Percentiles rank a stretch among this genome's conserved stretches.
These are phyloP conservation scores for Chrysoporthe puriensis DNA, from an alignment of 2,329 filamentous ascomycete genomes.

Conservation along the genomic window DNA sequence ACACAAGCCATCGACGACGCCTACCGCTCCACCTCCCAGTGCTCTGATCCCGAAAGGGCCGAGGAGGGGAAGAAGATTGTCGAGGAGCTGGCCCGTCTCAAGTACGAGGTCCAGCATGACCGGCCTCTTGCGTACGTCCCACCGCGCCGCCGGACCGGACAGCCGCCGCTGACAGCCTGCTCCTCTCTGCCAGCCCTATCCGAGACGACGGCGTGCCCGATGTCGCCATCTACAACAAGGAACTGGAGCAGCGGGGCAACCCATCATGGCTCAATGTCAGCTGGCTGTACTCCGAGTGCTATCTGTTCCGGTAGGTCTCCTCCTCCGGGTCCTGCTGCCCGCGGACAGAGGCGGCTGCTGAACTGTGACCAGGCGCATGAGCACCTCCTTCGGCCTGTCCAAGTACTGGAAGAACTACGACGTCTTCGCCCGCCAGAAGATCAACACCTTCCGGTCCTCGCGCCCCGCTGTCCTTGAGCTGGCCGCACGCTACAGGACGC, in stretches of 20 bases:
- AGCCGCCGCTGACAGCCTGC: conserved; percentile 19
- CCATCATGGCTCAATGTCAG: conserved; percentile 82
- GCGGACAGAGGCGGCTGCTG: neutral
- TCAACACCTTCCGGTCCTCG: conserved; percentile 88
- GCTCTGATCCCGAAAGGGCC: conserved; percentile 64
- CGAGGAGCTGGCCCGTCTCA: conserved; percentile 76
- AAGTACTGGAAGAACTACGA: conserved; percentile 89
- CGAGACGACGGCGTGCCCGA: conserved; percentile 77
- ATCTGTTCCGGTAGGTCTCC: conserved; percentile 72
- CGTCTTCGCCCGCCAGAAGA: conserved; percentile 87
- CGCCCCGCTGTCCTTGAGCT: conserved; percentile 65
- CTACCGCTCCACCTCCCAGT: conserved; percentile 70
- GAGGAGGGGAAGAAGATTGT: conserved; percentile 87
- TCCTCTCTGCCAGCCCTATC: conserved; percentile 59
- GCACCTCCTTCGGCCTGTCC: conserved; percentile 75
- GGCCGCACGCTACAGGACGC: conserved; percentile 50
- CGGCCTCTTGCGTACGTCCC: conserved; percentile 70
- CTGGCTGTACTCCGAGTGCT: conserved; percentile 94
- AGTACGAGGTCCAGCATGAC: conserved; percentile 95
- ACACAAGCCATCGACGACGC: conserved; percentile 93
- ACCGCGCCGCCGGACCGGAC: neutral
- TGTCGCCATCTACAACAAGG: conserved; percentile 81
- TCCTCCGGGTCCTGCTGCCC: neutral
- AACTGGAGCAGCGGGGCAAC: conserved; percentile 73
- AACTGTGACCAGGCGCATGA: conserved; percentile 63